Evolutionary conservation across 495 filamentous ascomycete genomes (phyloP), one percentile per base, ranked within the genome.

Genomic region (Penicillium bialowiezense): DNA sequence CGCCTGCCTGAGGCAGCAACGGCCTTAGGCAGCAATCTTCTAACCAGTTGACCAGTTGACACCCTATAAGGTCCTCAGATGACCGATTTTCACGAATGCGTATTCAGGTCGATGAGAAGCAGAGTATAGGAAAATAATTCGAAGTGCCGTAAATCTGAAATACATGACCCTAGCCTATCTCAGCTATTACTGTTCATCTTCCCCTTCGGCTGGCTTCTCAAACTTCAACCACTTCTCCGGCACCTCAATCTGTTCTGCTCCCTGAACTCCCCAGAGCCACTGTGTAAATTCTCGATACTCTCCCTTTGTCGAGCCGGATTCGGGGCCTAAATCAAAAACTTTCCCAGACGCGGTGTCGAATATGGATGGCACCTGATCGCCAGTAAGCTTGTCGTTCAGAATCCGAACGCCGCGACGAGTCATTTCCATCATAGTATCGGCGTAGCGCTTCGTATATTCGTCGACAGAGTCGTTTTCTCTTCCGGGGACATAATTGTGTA

Each of bases 191-290:
- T 26, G 23, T 26, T 26, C 23, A 26, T 26, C 23, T 26, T 26
- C 8, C 23, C 23, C 23, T 23, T 45, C 18, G 31, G 18, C 44
- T 47, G 44, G 44, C 33, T 47, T 47, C 33, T 47, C 44, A 38
- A 47, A 47, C 44, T 38, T 47, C 33, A 47, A 47, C 44, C 44
- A 47, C 44, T 28, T 47, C 8, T 47, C 33, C 44, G 44, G 44
- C 33, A 38, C 44, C 44, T 47, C 31, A 47, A 37, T 47, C 12
- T 37, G 44, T 38, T 36, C 44, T 38, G 19, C 44, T 47, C n/a
- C 33, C 33, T 47, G 32, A 36, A 28, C 19, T 24, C 33, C 44
- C 18, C 21, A 18, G 33, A 38, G 20, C 44, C 44, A 47, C 14
- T 33, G 18, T 1, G 7, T 47, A 18, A 47, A 47, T 29, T 47